These are phyloP conservation scores for Aspergillus amoenus DNA, from an alignment of 2,329 filamentous ascomycete species.

Conservation along the genomic window DNA sequence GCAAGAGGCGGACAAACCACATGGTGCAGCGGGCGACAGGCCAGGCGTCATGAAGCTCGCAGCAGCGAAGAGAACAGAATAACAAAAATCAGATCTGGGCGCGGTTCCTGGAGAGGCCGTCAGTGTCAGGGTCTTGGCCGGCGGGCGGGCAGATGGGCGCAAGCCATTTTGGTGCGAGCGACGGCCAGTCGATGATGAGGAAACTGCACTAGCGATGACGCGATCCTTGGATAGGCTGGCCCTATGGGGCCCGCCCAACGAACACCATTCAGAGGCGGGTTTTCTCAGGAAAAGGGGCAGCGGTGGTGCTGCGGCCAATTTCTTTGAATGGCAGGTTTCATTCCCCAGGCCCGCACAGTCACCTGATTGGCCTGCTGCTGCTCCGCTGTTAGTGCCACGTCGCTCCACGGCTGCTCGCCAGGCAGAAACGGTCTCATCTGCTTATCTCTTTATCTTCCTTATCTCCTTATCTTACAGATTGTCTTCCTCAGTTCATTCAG, in stretches of 20 bases:
- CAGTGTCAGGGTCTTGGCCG: neutral
- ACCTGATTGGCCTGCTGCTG: no score
- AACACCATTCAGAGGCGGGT: neutral
- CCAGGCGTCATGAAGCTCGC: neutral
- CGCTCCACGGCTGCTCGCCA: no score
- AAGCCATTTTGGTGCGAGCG: neutral
- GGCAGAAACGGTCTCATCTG: no score
- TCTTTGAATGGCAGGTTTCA: neutral
- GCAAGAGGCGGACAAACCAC: constrained; percentile 3
- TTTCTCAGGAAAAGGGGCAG: neutral
- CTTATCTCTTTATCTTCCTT: no score
- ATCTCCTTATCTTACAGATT: no score
- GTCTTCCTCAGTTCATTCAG: no score
- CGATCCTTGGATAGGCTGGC: constrained; percentile 3
- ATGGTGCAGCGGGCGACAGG: neutral
- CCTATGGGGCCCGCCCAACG: neutral
- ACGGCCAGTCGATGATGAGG: neutral
- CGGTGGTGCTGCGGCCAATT: neutral
- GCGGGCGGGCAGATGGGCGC: no score
- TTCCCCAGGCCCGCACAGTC: neutral
- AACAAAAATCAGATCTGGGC: neutral
- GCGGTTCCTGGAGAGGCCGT: neutral
- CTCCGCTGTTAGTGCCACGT: no score
- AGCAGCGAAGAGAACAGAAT: neutral
- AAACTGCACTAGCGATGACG: constrained; percentile 8